Conservation (phyloP, 2,329 filamentous ascomycete genomes). For the Cladobotryum mycophilum region DNA sequence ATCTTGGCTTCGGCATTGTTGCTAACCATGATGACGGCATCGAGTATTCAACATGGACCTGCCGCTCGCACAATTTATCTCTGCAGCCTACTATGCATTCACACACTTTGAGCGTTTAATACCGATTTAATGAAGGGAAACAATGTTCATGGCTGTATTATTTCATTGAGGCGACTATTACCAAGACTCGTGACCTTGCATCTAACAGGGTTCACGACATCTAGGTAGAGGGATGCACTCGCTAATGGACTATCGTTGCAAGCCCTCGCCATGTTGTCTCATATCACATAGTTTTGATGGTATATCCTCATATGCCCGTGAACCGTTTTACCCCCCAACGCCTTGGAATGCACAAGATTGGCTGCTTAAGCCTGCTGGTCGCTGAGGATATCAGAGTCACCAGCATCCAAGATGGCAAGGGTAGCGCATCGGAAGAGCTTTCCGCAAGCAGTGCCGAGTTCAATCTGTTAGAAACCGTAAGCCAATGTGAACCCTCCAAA, state of each 20-base stretch:
- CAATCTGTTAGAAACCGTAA: constrained; percentile 69
- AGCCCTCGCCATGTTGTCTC: constrained; percentile 24
- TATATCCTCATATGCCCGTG: constrained; percentile 30
- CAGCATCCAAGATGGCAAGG: constrained; percentile 94
- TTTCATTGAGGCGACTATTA: constrained; percentile 26
- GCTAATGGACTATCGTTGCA: background rate
- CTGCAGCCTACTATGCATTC: background rate
- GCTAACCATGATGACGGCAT: too few relatives aligned
- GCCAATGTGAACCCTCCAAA: constrained; percentile 77
- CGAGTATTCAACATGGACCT: too few relatives aligned
- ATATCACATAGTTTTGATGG: constrained; percentile 30
- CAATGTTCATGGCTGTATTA: constrained; percentile 31
- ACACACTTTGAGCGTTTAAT: too few relatives aligned
- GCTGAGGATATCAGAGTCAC: constrained; percentile 95
- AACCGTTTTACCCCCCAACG: constrained; percentile 39
- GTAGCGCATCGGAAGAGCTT: constrained; percentile 98
- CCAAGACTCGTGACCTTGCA: constrained; percentile 1
- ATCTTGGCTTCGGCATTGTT: too few relatives aligned
- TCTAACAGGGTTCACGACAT: constrained; percentile 10
- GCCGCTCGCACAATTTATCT: too few relatives aligned
- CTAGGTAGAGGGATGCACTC: constrained; percentile 12
- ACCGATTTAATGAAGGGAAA: constrained; percentile 16
- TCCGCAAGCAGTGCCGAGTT: constrained; percentile 95
- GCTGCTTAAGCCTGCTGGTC: constrained; percentile 58
- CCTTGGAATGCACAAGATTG: constrained; percentile 28